Conservation (phyloP, 441 rosid species). For the Erodium texanum region DNA sequence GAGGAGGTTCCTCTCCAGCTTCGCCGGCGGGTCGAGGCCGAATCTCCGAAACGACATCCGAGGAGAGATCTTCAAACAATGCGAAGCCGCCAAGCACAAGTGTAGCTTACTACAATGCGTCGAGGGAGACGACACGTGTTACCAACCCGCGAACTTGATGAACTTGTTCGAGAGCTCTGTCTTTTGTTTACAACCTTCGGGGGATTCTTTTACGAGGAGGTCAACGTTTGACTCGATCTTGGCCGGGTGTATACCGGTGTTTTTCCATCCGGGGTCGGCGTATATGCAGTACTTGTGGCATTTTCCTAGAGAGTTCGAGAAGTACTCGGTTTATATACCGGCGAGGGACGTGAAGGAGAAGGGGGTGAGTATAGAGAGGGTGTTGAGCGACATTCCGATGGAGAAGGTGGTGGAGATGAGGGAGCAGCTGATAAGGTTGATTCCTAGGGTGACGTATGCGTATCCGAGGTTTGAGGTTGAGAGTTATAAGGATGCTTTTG, state of each 20-base stretch:
- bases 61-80: slow-evolving; percentile 50
- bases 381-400: slow-evolving; percentile 33
- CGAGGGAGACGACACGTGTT: slow-evolving; percentile 27
- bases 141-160: slow-evolving; percentile 44
- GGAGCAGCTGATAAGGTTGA: slow-evolving; percentile 49
- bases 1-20: background rate
- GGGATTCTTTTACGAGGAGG: slow-evolving; percentile 70
- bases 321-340: slow-evolving; percentile 61
- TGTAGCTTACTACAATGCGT: slow-evolving; percentile 52
- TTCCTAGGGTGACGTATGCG: slow-evolving; percentile 55
- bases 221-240: slow-evolving; percentile 76
- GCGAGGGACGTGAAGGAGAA: slow-evolving; percentile 37
- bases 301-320: slow-evolving; percentile 46
- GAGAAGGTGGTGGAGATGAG: slow-evolving; percentile 40
- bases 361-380: slow-evolving; percentile 42
- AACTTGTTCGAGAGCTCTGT: slow-evolving; percentile 47
- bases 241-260: slow-evolving; percentile 85
- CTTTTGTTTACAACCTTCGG: slow-evolving; percentile 77
- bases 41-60: slow-evolving; percentile 23
- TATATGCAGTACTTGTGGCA: slow-evolving; percentile 81
- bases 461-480: slow-evolving; percentile 34
- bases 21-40: slow-evolving; percentile 3
- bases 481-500: slow-evolving; percentile 47
- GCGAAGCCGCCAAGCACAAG: slow-evolving; percentile 44
- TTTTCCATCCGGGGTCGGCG: slow-evolving; percentile 71